A percentile compares a stretch with the other conserved stretches of the same genome.
phyloP scores from a whole-genome alignment of 345 rosid genomes.

The Lepidium didymum region DNA sequence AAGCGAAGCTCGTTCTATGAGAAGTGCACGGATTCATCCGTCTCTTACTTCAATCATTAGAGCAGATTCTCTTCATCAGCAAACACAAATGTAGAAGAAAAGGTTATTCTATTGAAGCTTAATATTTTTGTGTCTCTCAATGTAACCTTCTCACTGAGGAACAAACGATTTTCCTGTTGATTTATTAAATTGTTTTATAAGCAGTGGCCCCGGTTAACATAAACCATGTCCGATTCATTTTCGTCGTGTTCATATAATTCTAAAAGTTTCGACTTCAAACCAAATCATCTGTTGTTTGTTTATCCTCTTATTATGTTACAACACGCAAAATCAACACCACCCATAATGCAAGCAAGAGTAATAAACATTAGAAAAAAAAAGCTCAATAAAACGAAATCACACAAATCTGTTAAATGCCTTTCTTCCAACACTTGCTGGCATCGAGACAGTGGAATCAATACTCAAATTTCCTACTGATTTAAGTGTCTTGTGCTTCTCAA shows the following conservation, averaged over 20 bases:
- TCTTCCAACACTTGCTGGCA: conserved; percentile 65
- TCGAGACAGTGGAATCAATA: conserved; percentile 68
- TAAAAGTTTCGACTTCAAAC: background rate
- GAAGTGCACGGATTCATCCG: conserved; percentile 71
- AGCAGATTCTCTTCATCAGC: conserved; percentile 54
- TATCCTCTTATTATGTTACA: conserved; percentile 34
- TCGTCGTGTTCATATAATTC: background rate
- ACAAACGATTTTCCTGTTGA: background rate
- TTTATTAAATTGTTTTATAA: background rate
- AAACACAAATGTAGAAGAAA: conserved; percentile 10
- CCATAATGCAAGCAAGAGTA: conserved; percentile 16
- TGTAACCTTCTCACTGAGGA: background rate
- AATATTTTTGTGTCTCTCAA: background rate
- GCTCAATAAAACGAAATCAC: conserved; percentile 42
- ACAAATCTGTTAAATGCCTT: conserved; percentile 92
- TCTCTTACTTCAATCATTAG: conserved; percentile 80
- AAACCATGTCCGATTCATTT: background rate
- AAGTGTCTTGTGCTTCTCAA: conserved; percentile 40
- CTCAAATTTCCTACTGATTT: conserved; percentile 66
- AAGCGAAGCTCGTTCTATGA: conserved; percentile 76
- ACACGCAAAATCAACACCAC: conserved; percentile 42
- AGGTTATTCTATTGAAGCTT: background rate
- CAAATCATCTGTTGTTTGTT: background rate
- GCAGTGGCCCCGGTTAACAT: background rate
- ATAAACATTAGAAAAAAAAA: background rate